Conservation (phyloP, 345 rosid genomes). For the Citrus cavaleriei region DNA sequence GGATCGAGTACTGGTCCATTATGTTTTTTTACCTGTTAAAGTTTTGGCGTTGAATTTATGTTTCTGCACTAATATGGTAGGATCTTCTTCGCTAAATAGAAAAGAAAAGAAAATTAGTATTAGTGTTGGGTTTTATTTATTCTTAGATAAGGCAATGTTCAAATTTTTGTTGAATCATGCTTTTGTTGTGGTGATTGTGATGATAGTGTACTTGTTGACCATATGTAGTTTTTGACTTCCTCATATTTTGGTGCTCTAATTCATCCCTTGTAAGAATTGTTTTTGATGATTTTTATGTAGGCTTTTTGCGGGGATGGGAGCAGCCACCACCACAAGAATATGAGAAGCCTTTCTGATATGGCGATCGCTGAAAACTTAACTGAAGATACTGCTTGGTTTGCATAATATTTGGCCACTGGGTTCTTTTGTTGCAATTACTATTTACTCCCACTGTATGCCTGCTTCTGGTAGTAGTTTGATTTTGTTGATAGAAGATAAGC, state of each 20-base stretch:
- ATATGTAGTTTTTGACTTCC: neutral
- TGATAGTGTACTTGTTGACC: neutral
- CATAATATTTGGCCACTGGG: neutral
- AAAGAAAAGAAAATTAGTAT: neutral
- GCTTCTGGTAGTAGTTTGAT: neutral
- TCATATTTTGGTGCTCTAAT: neutral
- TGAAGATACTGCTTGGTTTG: slow-evolving; percentile 14
- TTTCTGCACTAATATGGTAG: neutral
- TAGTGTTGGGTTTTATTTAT: neutral
- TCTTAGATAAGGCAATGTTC: neutral
- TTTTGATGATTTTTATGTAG: slow-evolving; percentile 33
- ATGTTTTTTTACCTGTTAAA: neutral
- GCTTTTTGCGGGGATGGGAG: slow-evolving; percentile 84
- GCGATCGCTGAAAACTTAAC: neutral
- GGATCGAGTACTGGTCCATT: neutral
- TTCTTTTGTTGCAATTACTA: slow-evolving; percentile 8
- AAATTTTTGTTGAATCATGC: neutral
- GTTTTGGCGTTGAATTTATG: neutral
- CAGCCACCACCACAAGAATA: slow-evolving; percentile 65
- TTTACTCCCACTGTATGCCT: neutral
- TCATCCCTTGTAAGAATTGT: slow-evolving; percentile 3
- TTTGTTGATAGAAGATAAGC: slow-evolving; percentile 8
- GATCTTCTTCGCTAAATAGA: neutral
- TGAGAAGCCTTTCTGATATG: slow-evolving; percentile 72
- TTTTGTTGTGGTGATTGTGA: neutral